phyloP scores from a whole-genome alignment of 768 basidiomycete genomes.

The Sporobolomyces pararoseus region DNA sequence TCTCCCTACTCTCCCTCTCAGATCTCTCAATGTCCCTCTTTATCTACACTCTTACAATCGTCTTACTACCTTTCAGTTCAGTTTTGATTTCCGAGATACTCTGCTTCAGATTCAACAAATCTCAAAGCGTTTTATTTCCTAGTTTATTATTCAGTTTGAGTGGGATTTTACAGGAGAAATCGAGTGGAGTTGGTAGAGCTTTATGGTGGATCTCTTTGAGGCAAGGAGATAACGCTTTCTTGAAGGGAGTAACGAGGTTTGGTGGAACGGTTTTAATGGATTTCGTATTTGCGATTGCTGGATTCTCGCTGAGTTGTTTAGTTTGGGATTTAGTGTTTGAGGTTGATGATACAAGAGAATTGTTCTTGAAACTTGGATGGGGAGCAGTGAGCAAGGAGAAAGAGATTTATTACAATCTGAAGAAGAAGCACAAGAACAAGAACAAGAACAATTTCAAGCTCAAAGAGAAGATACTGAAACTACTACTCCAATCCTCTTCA shows the following conservation, averaged over 20 bases:
- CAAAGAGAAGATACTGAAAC: background rate
- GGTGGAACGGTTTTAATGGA: background rate
- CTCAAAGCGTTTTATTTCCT: background rate
- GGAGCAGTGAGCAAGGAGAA: background rate
- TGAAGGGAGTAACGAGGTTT: background rate
- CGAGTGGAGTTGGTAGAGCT: background rate
- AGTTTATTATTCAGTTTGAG: background rate
- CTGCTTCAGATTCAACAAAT: background rate
- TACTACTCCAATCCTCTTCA: background rate
- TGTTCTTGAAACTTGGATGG: background rate
- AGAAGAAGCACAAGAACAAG: background rate
- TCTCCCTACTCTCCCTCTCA: background rate
- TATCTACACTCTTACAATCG: background rate
- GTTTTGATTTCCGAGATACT: background rate
- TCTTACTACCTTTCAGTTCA: background rate
- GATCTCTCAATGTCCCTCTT: background rate
- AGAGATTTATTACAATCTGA: background rate
- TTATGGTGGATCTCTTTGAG: background rate
- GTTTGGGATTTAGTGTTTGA: background rate
- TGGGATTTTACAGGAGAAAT: conserved; percentile 2
- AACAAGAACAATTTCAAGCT: background rate
- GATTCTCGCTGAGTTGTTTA: background rate
- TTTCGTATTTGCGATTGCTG: background rate
- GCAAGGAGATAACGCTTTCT: background rate
- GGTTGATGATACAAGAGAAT: background rate